Evolutionary conservation across 2,329 filamentous ascomycete species (phyloP), one percentile per base, ranked within the genome.

Genomic region (Simplicillium aogashimaense): DNA sequence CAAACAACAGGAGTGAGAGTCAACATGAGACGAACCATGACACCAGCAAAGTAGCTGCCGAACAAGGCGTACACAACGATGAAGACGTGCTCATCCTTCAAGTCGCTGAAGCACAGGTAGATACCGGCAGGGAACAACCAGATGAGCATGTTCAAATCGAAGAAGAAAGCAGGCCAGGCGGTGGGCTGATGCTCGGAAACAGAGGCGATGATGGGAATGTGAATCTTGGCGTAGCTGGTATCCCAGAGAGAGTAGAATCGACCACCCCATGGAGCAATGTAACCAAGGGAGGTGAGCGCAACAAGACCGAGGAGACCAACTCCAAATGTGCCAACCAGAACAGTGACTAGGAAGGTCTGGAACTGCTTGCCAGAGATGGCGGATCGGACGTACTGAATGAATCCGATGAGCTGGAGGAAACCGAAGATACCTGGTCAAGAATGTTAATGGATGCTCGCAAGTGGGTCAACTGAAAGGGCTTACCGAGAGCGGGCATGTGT

Each of bases 191-290:
- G 92, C 67, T 98, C 92, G 1, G 92, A 98, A 36, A 98, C 92
- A n/a, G 92, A 98, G 3, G 92, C 92, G 60, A 98, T 98, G 58
- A 98, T 98, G 45, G 92, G 92, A 58, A 98, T 98, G 58, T 98
- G 92, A 48, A 97, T 94, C 74, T 98, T 98, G 55, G 92, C 92
- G 59, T 98, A 98, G 53, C 87, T 84, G 6, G 92, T 98, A 60
- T 98, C 94, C 88, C 90, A 98, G 28, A 98, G 79, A 16, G 94
- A 98, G 70, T 98, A 98, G 76, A 98, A 98, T 53, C 92, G 89
- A 47, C 92, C 92, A 54, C 86, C 88, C 92, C 92, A 98, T 14
- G 94, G 92, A 16, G 94, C 92, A 61, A 98, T 92, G 50, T 92
- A 84, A 45, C 92, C 92, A 14, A 86, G 77, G 15, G 89, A 80